These are phyloP conservation scores for Penicillium cosmopolitanum DNA, from an alignment of 495 filamentous ascomycete genomes.

Conservation along the genomic window DNA sequence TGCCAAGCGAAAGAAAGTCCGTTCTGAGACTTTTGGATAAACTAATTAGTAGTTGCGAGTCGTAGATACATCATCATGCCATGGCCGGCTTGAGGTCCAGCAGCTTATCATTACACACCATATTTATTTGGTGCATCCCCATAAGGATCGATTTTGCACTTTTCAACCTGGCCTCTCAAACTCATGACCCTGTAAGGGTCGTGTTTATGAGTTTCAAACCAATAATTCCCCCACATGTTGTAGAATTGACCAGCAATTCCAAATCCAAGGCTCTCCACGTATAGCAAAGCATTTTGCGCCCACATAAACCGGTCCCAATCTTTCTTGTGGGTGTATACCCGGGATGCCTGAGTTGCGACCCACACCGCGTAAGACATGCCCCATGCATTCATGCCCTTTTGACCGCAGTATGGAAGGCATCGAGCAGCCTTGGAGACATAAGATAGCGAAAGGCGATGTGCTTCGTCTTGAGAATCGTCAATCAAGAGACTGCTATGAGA, in stretches of 20 bases:
- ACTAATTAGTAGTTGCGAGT: too few species aligned
- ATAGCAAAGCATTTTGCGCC: not conserved
- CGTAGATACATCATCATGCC: too few species aligned
- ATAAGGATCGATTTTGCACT: not conserved
- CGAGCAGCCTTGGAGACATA: not conserved
- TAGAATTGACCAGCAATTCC: not conserved
- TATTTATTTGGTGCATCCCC: not conserved
- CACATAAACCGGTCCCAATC: not conserved
- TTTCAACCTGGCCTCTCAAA: not conserved
- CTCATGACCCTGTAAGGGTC: not conserved
- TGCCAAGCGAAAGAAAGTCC: too few species aligned
- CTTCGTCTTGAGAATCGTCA: not conserved
- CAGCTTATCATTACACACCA: too few species aligned
- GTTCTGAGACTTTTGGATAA: too few species aligned
- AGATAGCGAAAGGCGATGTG: not conserved
- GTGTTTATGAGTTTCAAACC: not conserved
- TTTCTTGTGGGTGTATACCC: not conserved
- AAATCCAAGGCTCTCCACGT: not conserved
- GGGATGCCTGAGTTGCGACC: not conserved
- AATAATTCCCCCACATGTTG: not conserved
- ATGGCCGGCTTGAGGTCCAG: too few species aligned
- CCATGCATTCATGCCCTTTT: not conserved
- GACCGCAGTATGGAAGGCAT: not conserved
- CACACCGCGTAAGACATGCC: not conserved
- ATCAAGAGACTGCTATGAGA: not conserved